Conservation (phyloP, 345 rosid genomes). For the Sonneratia caseolaris region DNA sequence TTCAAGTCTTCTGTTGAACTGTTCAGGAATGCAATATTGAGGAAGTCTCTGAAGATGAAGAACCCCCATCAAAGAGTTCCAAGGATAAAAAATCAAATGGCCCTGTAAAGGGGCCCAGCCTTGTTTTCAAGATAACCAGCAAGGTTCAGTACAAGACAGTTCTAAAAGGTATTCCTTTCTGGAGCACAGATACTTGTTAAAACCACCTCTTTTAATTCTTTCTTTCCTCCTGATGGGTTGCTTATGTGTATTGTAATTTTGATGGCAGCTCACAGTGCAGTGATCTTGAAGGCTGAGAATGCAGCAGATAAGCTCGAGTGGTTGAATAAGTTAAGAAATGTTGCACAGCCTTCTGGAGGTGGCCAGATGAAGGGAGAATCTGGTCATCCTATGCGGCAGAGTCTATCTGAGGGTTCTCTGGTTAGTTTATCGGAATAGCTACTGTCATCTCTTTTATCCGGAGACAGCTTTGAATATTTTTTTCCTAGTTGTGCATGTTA, state of each 20-base stretch:
- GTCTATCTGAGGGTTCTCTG: conserved; percentile 96
- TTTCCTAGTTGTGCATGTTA: background rate
- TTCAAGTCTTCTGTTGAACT: conserved; percentile 3
- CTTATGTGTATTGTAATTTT: background rate
- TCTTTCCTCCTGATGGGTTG: background rate
- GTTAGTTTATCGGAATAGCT: conserved; percentile 34
- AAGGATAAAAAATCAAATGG: conserved; percentile 88
- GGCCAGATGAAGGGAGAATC: conserved; percentile 58
- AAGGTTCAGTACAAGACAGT: conserved; percentile 91
- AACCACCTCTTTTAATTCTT: background rate
- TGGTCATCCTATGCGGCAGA: conserved; percentile 58
- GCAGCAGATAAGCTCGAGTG: conserved; percentile 76
- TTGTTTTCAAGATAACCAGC: conserved; percentile 73
- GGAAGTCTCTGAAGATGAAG: conserved; percentile 74
- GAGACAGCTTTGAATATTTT: background rate
- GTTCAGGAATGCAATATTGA: conserved; percentile 81
- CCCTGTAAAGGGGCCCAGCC: conserved; percentile 54
- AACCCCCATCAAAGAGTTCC: conserved; percentile 56
- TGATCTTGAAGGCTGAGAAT: conserved; percentile 81
- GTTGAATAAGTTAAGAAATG: conserved; percentile 67
- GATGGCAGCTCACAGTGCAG: conserved; percentile 78
- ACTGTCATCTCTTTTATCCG: background rate
- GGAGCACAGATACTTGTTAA: background rate
- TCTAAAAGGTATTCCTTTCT: conserved; percentile 53
- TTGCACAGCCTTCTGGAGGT: conserved; percentile 48